These are phyloP conservation scores for Pichia scutulata DNA, from an alignment of 805 yeast species.

Conservation along the genomic window DNA sequence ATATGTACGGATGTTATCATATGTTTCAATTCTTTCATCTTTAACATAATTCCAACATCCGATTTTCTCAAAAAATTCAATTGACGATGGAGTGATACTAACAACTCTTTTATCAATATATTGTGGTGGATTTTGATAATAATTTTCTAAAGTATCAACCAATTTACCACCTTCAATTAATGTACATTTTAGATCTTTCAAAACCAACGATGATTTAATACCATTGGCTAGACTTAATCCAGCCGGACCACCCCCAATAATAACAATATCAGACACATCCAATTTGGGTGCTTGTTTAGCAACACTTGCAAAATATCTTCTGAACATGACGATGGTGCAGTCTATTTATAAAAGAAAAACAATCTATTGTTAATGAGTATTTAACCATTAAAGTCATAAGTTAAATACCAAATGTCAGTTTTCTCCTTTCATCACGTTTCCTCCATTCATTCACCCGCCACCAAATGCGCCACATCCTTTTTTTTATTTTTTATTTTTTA, in stretches of 20 bases:
- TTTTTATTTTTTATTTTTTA: too few relatives aligned
- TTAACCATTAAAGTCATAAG: too few relatives aligned
- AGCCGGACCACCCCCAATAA: constrained; percentile 97
- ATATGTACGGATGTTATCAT: constrained; percentile 76
- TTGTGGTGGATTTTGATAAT: constrained; percentile 37
- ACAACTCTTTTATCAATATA: constrained; percentile 72
- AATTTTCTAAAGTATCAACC: constrained; percentile 37
- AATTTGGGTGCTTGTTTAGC: constrained; percentile 4
- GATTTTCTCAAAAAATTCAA: constrained; percentile 54
- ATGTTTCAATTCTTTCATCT: constrained; percentile 66
- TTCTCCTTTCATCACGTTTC: too few relatives aligned
- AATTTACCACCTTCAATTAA: constrained; percentile 70
- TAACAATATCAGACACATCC: constrained; percentile 55
- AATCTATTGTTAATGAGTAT: too few relatives aligned
- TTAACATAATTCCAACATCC: constrained; percentile 72
- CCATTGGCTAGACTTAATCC: constrained; percentile 85
- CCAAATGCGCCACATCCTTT: too few relatives aligned
- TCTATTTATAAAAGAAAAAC: too few relatives aligned
- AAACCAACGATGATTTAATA: constrained; percentile 55
- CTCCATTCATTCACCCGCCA: too few relatives aligned
- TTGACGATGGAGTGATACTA: constrained; percentile 77
- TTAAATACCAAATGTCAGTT: too few relatives aligned
- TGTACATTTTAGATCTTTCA: constrained; percentile 52
- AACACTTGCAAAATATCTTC: constrained; percentile 23
- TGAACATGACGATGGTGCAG: constrained; percentile 12